phyloP scores from a whole-genome alignment of 2,329 filamentous ascomycete species.

The Talaromyces islandicus region DNA sequence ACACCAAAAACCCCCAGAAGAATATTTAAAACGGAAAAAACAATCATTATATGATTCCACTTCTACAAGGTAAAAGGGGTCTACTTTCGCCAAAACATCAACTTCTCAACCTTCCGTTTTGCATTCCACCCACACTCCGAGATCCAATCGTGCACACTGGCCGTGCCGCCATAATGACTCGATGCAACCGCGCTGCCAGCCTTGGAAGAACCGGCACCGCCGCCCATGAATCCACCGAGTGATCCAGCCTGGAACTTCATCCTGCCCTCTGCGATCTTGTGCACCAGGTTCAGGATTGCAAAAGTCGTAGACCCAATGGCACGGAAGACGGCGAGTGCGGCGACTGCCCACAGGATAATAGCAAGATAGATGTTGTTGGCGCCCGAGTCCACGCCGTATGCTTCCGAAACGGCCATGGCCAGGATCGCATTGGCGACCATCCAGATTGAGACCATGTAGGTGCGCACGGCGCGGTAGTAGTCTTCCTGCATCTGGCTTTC shows the following conservation, averaged over 20 bases:
- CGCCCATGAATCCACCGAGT: conserved; percentile 13
- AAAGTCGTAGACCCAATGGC: conserved; percentile 77
- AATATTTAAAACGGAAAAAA: neutral
- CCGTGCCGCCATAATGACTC: conserved; percentile 24
- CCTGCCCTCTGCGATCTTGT: conserved; percentile 79
- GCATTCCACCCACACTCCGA: conserved; percentile 29
- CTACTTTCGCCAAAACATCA: conserved; percentile 35
- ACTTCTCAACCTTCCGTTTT: conserved; percentile 26
- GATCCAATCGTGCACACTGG: conserved; percentile 30
- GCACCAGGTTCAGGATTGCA: conserved; percentile 74
- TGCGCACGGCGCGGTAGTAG: conserved; percentile 95
- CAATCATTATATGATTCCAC: neutral
- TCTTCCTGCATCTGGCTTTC: conserved; percentile 91
- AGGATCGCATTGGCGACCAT: conserved; percentile 87
- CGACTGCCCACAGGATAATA: conserved; percentile 91
- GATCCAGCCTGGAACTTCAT: conserved; percentile 51
- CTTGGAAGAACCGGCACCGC: neutral
- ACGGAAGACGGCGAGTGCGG: conserved; percentile 77
- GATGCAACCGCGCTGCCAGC: conserved; percentile 10
- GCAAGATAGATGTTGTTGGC: conserved; percentile 83
- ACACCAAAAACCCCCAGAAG: neutral
- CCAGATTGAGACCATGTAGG: conserved; percentile 96
- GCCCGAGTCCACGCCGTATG: conserved; percentile 66
- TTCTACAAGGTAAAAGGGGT: neutral
- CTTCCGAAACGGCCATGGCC: conserved; percentile 86